Conservation (phyloP, 768 basidiomycete species). For the Leccinum subgranulosum region DNA sequence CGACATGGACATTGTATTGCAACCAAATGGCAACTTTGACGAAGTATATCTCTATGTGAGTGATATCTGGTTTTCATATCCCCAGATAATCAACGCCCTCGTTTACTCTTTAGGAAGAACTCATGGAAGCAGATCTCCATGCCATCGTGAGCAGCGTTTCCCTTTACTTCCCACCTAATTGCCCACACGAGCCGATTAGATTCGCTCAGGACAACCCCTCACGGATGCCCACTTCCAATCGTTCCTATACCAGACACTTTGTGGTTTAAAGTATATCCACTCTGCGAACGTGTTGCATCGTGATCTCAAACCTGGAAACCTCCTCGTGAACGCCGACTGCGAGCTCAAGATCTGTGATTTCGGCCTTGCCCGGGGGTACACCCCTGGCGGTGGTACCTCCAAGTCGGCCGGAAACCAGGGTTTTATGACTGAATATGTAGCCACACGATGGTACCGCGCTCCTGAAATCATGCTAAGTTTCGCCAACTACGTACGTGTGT, state of each 20-base stretch:
- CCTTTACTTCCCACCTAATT: neutral
- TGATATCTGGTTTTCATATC: slow-evolving; percentile 11
- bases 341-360: slow-evolving; percentile 99
- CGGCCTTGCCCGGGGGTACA: slow-evolving; percentile 92
- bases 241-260: slow-evolving; percentile 97
- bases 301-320: slow-evolving; percentile 92
- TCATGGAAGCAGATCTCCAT: slow-evolving; percentile 99
- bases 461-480: slow-evolving; percentile 99
- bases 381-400: slow-evolving; percentile 73
- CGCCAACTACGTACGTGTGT: slow-evolving; percentile 76
- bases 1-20: slow-evolving; percentile 97
- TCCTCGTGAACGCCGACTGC: slow-evolving; percentile 97
- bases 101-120: slow-evolving; percentile 69
- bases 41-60: slow-evolving; percentile 92
- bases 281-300: slow-evolving; percentile 97
- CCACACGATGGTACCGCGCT: slow-evolving; percentile 98
- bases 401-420: slow-evolving; percentile 79
- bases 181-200: slow-evolving; percentile 39
- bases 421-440: slow-evolving; percentile 99
- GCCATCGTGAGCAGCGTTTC: slow-evolving; percentile 69
- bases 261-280: slow-evolving; percentile 97
- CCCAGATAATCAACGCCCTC: neutral
- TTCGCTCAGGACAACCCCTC: slow-evolving; percentile 82
- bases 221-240: slow-evolving; percentile 93
- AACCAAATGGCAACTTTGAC: slow-evolving; percentile 87